Evolutionary conservation across 1,284 basidiomycete species (phyloP), one percentile per base, ranked within the genome.

Genomic region (Ustilago crameri): DNA sequence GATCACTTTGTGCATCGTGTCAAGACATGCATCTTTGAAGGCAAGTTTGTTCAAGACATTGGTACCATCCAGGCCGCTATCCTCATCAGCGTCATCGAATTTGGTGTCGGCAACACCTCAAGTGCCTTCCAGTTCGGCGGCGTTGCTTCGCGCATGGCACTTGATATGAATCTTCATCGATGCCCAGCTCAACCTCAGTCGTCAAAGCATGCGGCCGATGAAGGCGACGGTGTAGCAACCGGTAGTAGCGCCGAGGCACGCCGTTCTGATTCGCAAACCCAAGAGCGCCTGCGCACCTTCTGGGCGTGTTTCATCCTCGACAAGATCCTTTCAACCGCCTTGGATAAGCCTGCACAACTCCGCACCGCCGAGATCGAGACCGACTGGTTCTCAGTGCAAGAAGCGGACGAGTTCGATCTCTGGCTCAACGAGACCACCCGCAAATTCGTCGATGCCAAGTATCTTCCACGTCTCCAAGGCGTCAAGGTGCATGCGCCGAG

Each of bases 271-370:
- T 45, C 60, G 12, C 51, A 55, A 32, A 14, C 38, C 18, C 71
- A 76, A 30, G 74, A 76, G 34, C 46, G 53, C 3, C 34, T 64
- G 34, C 61, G 74, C 14, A 57, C 59, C 12, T 59, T 74, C n/a
- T 76, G 74, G 74, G 74, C 66, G 0, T 70, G 65, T 44, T 74
- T 63, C 51, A 67, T 72, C 18, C 62, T 76, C 26, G 74, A 76
- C 53, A 76, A 76, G 62, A 67, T 76, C 24, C 74, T 76, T 22
- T 69, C 58, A 30, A 66, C 66, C 20, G 71, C 73, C 9, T 63
- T 76, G 43, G 70, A 74, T 44, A 73, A 70, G 46, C 74, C 74
- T 4, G 49, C 63, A 2, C 58, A 66, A 41, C 58, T 76, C 2
- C 70, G 71, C 45, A 51, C n/a, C 37, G 64, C 56, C 34, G 71